Base-by-base conservation (phyloP, 331 rosid species). In the Ulmus americana region DNA sequence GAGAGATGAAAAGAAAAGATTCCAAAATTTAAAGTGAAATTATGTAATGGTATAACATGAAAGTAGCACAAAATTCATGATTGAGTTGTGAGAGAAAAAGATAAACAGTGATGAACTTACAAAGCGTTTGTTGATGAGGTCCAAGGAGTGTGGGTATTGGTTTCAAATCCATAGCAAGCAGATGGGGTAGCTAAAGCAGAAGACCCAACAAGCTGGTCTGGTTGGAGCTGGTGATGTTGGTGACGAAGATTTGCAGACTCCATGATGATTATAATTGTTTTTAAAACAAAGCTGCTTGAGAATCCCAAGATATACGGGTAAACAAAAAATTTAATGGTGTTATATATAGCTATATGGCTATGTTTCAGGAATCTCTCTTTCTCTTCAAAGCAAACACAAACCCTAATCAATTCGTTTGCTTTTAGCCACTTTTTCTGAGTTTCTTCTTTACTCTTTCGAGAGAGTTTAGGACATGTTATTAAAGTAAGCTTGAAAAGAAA, bases 401-500 rank as follows among this genome's bases (percentile, higher is more conserved):
- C 35, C 79, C 80, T 83, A 57, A 61, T 80, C 75, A 74, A 47
- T 18, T 8, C 6, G 55, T 73, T 76, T 80, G 84, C 85, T 82
- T 80, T 75, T 68, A 55, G 70, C 58, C 42, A 72, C 78, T 63
- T 83, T 76, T 59, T 43, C 72, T 82, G 22, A 28, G 51, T 70
- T 74, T 74, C 50, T 61, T 73, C 90, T 83, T 77, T 87, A 83
- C 88, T 85, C 90, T 85, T 83, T 81, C 83, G 66, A 61, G 35
- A 28, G 35, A 28, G 76, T 73, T 76, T 68, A 44, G 79, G 69
- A 57, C 71, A 69, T 60, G 62, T 55, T 46, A 56, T 67, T 79
- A 83, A 79, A 87, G 88, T 71, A 84, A 71, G 64, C 94, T 85
- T 83, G 76, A 78, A 76, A 87, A 81, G 90, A 82, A 83, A 82